Evolutionary conservation across 129 eudicot species (phyloP).

Genomic region (Chrysanthemum lavandulifolium): DNA sequence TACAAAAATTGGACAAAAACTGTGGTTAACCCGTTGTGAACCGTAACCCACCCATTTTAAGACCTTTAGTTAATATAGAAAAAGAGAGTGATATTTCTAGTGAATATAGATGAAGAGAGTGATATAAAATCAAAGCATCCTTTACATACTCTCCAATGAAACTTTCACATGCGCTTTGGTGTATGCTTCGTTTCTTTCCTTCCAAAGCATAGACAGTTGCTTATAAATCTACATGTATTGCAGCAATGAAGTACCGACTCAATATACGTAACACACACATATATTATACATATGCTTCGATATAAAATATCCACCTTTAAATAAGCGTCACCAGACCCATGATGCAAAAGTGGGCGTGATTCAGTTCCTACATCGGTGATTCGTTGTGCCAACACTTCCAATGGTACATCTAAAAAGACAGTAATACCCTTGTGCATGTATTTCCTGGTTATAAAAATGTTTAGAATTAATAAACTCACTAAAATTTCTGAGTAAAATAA

Average conservation of each 20-base stretch:
- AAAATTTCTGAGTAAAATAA: not conserved
- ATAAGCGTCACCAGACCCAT: conserved; percentile 79
- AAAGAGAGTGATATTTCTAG: too few species aligned
- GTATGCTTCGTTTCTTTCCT: conserved; percentile 75
- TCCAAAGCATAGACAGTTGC: conserved; percentile 60
- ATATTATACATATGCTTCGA: not conserved
- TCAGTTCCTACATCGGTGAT: conserved; percentile 70
- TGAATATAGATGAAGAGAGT: too few species aligned
- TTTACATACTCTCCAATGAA: conserved; percentile 67
- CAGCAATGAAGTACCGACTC: not conserved
- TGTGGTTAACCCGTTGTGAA: too few species aligned
- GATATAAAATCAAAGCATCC: not conserved
- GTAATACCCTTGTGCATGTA: conserved; percentile 84
- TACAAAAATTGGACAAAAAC: too few species aligned
- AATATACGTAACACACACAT: not conserved
- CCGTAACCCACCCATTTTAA: too few species aligned
- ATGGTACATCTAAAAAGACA: conserved; percentile 88
- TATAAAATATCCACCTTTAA: conserved; percentile 40
- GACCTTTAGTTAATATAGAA: too few species aligned
- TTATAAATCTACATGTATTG: conserved; percentile 47
- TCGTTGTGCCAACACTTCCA: conserved; percentile 86
- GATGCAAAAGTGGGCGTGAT: conserved; percentile 84
- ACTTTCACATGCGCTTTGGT: conserved; percentile 69
- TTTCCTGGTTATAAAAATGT: conserved; percentile 48
- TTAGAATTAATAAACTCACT: conserved; percentile 4